Evolutionary conservation across 257 asterid species (phyloP).

Genomic region (Salvia rosmarinus): DNA sequence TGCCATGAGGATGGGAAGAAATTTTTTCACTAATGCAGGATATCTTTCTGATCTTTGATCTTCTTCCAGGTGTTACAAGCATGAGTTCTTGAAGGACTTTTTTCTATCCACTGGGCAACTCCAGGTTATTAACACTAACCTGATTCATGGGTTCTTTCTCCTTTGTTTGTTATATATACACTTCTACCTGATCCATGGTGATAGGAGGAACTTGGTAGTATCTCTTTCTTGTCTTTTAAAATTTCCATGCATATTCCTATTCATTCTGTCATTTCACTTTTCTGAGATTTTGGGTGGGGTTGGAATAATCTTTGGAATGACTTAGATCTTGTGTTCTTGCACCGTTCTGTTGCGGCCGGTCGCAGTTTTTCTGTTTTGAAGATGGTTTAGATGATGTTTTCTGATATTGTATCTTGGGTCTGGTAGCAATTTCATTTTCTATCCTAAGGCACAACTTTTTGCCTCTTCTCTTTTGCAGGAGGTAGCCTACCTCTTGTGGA

Average conservation of each 20-base stretch:
- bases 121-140: constrained; percentile 58
- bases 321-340: not conserved
- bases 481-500: constrained; percentile 81
- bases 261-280: not conserved
- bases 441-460: constrained; percentile 17
- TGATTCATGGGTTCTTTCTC: constrained; percentile 19
- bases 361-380: not conserved
- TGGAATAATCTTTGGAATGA: constrained; percentile 12
- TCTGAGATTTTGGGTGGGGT: constrained; percentile 13
- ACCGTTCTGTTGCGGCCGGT: constrained; percentile 9
- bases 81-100: constrained; percentile 88
- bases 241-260: not conserved
- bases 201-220: constrained; percentile 12
- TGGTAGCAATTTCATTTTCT: not conserved
- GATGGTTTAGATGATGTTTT: constrained; percentile 4
- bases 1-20: not conserved
- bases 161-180: not conserved
- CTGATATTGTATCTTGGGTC: not conserved
- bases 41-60: constrained; percentile 17
- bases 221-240: constrained; percentile 11
- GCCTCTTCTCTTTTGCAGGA: constrained; percentile 54
- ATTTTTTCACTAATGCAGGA: constrained; percentile 21
- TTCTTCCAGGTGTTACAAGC: constrained; percentile 71
- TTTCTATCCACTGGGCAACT: constrained; percentile 84
- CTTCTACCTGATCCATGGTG: constrained; percentile 27